Percentiles rank a stretch among this genome's conserved stretches.
Evolutionary conservation across 2,329 filamentous ascomycete genomes (phyloP).

Genomic region (Fusarium pseudograminearum): DNA sequence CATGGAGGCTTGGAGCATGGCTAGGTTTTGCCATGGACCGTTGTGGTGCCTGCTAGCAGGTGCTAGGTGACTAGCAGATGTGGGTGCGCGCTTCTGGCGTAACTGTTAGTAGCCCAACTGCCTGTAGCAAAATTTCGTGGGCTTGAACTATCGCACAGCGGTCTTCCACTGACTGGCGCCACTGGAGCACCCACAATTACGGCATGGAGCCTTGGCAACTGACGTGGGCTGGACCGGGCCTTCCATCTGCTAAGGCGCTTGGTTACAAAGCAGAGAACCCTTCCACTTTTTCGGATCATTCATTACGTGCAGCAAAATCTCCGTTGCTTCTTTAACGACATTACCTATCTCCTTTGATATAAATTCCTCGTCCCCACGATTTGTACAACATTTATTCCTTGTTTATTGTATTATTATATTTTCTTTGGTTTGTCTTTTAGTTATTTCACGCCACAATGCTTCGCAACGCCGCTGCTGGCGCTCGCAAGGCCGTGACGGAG

Average conservation of each 20-base stretch:
- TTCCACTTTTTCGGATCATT: slow-evolving; percentile 42
- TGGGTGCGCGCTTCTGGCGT: accelerated
- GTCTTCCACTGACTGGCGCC: slow-evolving; percentile 33
- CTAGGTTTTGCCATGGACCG: slow-evolving; percentile 47
- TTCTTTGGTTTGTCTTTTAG: not conserved
- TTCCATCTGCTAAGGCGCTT: slow-evolving; percentile 12
- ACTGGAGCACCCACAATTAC: slow-evolving; percentile 36
- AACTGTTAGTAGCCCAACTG: slow-evolving; percentile 4
- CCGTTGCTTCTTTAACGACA: slow-evolving; percentile 29
- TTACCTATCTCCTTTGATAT: slow-evolving; percentile 14
- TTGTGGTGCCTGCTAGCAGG: slow-evolving; percentile 28
- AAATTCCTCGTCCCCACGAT: slow-evolving; percentile 8
- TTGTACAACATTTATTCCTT: slow-evolving; percentile 34
- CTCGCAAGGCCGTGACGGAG: slow-evolving; percentile 77
- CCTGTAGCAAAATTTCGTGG: slow-evolving; percentile 16
- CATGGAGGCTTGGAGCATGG: slow-evolving; percentile 47
- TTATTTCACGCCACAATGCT: slow-evolving; percentile 56
- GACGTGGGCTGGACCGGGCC: slow-evolving; percentile 32
- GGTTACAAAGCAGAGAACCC: slow-evolving; percentile 38
- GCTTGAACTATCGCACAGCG: slow-evolving; percentile 24
- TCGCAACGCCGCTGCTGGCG: slow-evolving; percentile 64
- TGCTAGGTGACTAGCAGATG: slow-evolving; percentile 8
- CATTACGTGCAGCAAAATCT: slow-evolving; percentile 47
- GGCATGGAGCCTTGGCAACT: slow-evolving; percentile 38
- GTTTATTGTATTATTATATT: slow-evolving; percentile 39